Conservation (phyloP, 1,284 basidiomycete genomes). For the Stereum hirsutum region DNA sequence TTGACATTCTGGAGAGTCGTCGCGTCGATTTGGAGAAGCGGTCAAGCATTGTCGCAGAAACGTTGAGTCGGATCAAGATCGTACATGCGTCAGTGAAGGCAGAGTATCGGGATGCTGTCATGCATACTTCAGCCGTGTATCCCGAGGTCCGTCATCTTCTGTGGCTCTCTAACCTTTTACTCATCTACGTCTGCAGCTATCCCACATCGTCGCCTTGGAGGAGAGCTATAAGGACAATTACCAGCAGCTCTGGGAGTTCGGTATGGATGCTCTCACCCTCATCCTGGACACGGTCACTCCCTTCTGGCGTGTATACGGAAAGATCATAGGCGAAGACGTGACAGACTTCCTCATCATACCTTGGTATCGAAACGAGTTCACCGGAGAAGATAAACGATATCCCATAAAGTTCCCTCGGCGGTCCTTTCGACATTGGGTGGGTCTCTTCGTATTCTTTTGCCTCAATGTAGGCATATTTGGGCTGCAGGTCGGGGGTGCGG, state of each 20-base stretch:
- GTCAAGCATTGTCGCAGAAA: slow-evolving; percentile 36
- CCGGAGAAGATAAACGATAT: slow-evolving; percentile 63
- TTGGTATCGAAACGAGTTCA: slow-evolving; percentile 73
- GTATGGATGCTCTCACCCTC: slow-evolving; percentile 63
- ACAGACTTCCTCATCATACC: slow-evolving; percentile 73
- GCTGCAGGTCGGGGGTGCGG: slow-evolving; percentile 46
- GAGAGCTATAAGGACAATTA: slow-evolving; percentile 70
- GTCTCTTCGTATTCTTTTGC: slow-evolving; percentile 41
- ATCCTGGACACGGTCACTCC: slow-evolving; percentile 65
- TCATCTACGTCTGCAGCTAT: slow-evolving; percentile 37
- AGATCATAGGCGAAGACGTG: slow-evolving; percentile 64
- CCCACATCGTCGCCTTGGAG: slow-evolving; percentile 55
- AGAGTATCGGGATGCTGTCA: slow-evolving; percentile 54
- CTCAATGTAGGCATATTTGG: slow-evolving; percentile 33
- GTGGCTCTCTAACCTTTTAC: not conserved
- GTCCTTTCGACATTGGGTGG: slow-evolving; percentile 58
- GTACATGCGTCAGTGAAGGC: slow-evolving; percentile 48
- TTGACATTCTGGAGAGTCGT: slow-evolving; percentile 30
- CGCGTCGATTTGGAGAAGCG: slow-evolving; percentile 30
- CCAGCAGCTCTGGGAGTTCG: slow-evolving; percentile 69
- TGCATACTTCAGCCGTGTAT: slow-evolving; percentile 66
- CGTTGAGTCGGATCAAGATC: slow-evolving; percentile 41
- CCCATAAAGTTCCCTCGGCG: slow-evolving; percentile 52
- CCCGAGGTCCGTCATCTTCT: slow-evolving; percentile 44
- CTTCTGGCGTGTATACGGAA: slow-evolving; percentile 71